Percentiles rank a stretch among this genome's conserved stretches.
phyloP scores from a whole-genome alignment of 2,329 filamentous ascomycete species.

The Gnomoniopsis smithogilvyi region DNA sequence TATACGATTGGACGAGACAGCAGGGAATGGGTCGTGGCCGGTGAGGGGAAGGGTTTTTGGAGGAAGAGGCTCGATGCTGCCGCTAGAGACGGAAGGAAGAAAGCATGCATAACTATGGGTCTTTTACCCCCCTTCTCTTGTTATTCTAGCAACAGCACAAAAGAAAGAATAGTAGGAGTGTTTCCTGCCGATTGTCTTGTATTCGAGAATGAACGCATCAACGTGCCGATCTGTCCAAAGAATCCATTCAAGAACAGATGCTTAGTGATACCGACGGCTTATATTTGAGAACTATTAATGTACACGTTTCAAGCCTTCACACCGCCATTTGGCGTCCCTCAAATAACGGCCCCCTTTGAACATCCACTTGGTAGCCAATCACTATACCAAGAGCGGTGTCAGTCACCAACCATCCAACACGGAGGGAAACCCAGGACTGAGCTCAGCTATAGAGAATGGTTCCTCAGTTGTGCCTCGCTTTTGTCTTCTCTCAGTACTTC shows the following conservation, averaged over 20 bases:
- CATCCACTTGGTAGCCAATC: no score
- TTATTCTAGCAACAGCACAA: not conserved
- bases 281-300: no score
- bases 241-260: no score
- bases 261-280: no score
- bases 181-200: not conserved
- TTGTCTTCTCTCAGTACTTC: slow-evolving; percentile 3
- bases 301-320: no score
- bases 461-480: not conserved
- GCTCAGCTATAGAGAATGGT: not conserved
- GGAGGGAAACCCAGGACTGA: not conserved
- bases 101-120: slow-evolving; percentile 17
- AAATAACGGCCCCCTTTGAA: no score
- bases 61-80: not conserved
- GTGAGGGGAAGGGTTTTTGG: not conserved
- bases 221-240: no score
- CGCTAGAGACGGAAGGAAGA: slow-evolving; percentile 5
- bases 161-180: not conserved
- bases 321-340: no score
- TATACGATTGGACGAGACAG: slow-evolving; percentile 12
- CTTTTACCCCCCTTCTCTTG: not conserved
- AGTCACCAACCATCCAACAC: not conserved
- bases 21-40: not conserved
- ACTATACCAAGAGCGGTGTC: no score
- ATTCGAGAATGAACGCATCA: no score